Base-by-base conservation (phyloP, 2,329 filamentous ascomycete genomes). In the Epichloe elymi region DNA sequence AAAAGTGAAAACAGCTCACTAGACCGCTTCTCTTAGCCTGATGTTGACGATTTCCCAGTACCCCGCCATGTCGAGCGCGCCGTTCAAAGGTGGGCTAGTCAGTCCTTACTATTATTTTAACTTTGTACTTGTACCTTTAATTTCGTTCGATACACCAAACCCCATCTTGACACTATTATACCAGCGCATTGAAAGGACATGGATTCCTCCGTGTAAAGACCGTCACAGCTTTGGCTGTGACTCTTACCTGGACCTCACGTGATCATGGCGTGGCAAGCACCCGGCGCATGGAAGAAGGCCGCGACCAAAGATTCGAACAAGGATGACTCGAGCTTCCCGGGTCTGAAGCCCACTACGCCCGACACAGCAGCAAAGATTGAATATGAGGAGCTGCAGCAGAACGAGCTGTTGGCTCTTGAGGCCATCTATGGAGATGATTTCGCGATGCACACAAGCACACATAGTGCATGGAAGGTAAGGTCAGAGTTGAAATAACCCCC, bases 381-480 rank as follows among this genome's bases (percentile, higher is more conserved):
- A 62, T 95, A 96, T 70, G 80, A 83, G 57, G 85, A 94, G 68
- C 81, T 86, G 36, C 93, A 97, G 69, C 76, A 85, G 61, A 86
- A 95, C 63, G 93, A 97, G 70, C 75, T 95, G 52, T 79, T 93
- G 63, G 91, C 83, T 43, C 74, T 97, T 53, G 78, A 85, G 60
- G 86, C 91, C 41, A 94, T 97, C 47, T 97, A 93, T 63, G 85
- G 83, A 58, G 88, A 95, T 53, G 90, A 96, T 63, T 96, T 88
- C 62, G 75, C 85, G 59, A 81, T 85, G 63, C 79, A 88, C 60
- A 79, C 84, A 61, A 78, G 79, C 48, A 78, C 78, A 53, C 79
- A 82, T 54, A 76, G 80, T 58, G 90, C 89, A 40, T 97, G 91
- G 91, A 89, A 94, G 74, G 86, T 88, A 74, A 62, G 73, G 45